phyloP scores from a whole-genome alignment of 495 filamentous ascomycete species.

The Aspergillus bridgeri region DNA sequence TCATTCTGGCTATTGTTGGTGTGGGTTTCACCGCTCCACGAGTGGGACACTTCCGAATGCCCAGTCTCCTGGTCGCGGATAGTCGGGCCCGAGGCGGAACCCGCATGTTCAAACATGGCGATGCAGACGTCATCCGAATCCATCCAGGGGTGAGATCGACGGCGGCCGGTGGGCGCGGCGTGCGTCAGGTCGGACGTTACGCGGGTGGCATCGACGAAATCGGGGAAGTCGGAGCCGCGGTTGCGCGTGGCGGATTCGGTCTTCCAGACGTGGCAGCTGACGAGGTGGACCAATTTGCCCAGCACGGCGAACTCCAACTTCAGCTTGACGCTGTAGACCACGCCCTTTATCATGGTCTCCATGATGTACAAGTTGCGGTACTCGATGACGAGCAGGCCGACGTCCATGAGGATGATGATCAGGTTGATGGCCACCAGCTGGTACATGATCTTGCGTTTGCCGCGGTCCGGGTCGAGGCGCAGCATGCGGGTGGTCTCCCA shows the following conservation, averaged over 20 bases:
- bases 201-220: conserved; percentile 45
- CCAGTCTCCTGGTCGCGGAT: conserved; percentile 17
- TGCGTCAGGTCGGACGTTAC: conserved; percentile 44
- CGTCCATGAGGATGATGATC: conserved; percentile 54
- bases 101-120: conserved; percentile 42
- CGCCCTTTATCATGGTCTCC: conserved; percentile 57
- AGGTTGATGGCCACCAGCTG: conserved; percentile 58
- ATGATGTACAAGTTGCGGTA: conserved; percentile 55
- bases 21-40: conserved; percentile 34
- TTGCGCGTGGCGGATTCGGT: conserved; percentile 22
- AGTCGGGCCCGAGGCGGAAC: conserved; percentile 7
- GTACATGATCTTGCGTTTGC: conserved; percentile 51
- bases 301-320: conserved; percentile 65
- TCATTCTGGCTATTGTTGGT: conserved; percentile 19
- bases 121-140: conserved; percentile 41
- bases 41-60: conserved; percentile 27
- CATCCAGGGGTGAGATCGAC: conserved; percentile 31
- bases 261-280: conserved; percentile 41
- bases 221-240: conserved; percentile 27
- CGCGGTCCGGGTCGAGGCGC: conserved; percentile 39
- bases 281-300: conserved; percentile 43
- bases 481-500: conserved; percentile 51
- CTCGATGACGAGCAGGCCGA: conserved; percentile 54
- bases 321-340: conserved; percentile 62
- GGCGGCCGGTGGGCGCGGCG: conserved; percentile 23